Evolutionary conservation across 2,329 filamentous ascomycete genomes (phyloP).

Genomic region (Ceratocystiopsis minuta): DNA sequence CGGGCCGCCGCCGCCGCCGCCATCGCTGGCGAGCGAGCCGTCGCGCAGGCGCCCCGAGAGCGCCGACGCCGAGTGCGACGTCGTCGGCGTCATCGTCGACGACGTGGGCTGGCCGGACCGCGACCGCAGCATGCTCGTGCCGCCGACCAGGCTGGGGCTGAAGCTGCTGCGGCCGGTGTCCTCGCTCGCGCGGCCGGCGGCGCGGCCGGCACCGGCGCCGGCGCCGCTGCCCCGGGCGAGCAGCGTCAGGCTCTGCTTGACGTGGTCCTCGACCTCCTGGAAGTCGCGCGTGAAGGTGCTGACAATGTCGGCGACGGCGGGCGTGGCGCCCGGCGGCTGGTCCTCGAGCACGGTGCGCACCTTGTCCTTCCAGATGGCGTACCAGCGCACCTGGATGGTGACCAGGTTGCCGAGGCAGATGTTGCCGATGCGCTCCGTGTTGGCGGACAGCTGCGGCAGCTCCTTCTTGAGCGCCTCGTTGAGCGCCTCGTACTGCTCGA

Average conservation of each 20-base stretch:
- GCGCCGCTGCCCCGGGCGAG: conserved; percentile 55
- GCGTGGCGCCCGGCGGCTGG: conserved; percentile 27
- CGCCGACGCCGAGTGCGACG: conserved; percentile 18
- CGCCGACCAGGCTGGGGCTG: neutral
- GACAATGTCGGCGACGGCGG: conserved; percentile 55
- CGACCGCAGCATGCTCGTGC: conserved; percentile 22
- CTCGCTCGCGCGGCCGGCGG: conserved; percentile 29
- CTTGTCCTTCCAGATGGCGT: conserved; percentile 66
- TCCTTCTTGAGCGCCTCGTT: conserved; percentile 91
- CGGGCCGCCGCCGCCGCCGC: conserved; percentile 21
- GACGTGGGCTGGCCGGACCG: conserved; percentile 20
- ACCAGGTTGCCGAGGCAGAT: conserved; percentile 71
- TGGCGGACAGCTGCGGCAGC: conserved; percentile 61
- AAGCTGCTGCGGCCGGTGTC: conserved; percentile 1
- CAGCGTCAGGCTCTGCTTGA: conserved; percentile 49
- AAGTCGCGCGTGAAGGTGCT: conserved; percentile 65
- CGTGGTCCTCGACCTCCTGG: conserved; percentile 53
- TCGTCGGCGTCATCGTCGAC: no score
- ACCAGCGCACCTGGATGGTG: conserved; percentile 71
- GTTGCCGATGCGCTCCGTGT: conserved; percentile 72
- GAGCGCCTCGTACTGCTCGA: conserved; percentile 76
- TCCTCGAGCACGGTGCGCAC: conserved; percentile 57
- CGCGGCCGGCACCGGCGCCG: conserved; percentile 18
- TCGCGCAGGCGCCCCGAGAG: conserved; percentile 35
- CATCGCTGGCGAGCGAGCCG: conserved; percentile 43